Conservation (phyloP, 1,139 yeast species). For the Geotrichum candidum region DNA sequence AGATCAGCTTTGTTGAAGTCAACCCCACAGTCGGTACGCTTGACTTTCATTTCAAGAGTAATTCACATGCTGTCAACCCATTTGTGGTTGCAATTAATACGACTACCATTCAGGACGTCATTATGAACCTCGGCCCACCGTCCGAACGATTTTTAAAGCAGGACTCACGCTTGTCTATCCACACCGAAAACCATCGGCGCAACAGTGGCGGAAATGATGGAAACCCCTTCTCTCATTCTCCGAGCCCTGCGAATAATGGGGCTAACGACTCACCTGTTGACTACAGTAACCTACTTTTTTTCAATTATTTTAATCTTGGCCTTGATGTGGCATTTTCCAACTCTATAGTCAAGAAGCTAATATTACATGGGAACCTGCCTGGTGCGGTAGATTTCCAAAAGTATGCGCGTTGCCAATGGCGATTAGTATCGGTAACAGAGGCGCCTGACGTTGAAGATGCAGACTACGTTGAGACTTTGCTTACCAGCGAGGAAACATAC, state of each 20-base stretch:
- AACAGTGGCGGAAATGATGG: conserved; percentile 19
- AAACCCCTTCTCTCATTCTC: conserved; percentile 10
- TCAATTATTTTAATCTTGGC: conserved; percentile 32
- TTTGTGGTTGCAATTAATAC: conserved; percentile 18
- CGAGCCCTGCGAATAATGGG: neutral
- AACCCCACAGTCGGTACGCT: conserved; percentile 16
- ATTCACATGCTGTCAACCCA: conserved; percentile 18
- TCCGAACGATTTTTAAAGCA: conserved; percentile 30
- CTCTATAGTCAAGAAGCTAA: conserved; percentile 29
- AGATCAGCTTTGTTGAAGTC: conserved; percentile 18
- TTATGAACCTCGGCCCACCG: conserved; percentile 33
- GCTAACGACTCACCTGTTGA: neutral
- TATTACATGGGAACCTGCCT: conserved; percentile 33
- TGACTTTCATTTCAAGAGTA: conserved; percentile 19
- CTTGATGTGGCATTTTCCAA: conserved; percentile 31
- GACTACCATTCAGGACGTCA: conserved; percentile 30
- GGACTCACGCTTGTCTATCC: conserved; percentile 30
- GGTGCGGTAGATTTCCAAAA: conserved; percentile 30
- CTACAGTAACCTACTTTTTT: conserved; percentile 23
- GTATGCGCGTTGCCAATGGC: conserved; percentile 33
- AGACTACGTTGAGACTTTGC: conserved; percentile 7
- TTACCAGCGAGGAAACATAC: conserved; percentile 21
- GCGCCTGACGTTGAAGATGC: neutral
- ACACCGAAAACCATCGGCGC: conserved; percentile 20
- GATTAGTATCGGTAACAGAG: conserved; percentile 1